A percentile compares a stretch with the other conserved stretches of the same genome.
These are phyloP conservation scores for Capsaspora owczarzaki DNA, from an alignment of 78 protist genomes.

Conservation along the genomic window DNA sequence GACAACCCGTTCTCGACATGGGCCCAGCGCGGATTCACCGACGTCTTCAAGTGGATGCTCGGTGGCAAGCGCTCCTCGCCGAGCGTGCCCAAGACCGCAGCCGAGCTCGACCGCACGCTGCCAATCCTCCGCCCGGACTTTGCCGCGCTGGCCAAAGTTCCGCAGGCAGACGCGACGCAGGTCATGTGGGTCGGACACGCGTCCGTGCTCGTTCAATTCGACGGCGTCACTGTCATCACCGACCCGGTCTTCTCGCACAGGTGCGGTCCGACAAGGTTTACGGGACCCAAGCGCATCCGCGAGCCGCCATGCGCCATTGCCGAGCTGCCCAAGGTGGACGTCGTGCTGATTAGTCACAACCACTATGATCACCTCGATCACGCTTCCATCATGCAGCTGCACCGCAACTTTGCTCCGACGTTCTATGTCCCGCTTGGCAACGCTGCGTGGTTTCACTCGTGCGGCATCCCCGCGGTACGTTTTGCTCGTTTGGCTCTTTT, in stretches of 20 bases:
- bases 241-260: slow-evolving; percentile 26
- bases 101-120: not conserved
- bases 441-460: too few relatives aligned
- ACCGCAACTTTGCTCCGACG: too few relatives aligned
- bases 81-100: not conserved
- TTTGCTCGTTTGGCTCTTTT: too few relatives aligned
- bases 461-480: too few relatives aligned
- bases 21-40: not conserved
- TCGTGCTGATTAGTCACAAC: slow-evolving; percentile 16
- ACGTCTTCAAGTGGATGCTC: not conserved
- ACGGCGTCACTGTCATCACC: not conserved
- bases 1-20: not conserved
- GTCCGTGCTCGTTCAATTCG: not conserved
- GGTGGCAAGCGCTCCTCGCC: not conserved
- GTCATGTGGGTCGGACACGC: not conserved
- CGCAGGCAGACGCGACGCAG: not conserved
- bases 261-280: slow-evolving; percentile 3
- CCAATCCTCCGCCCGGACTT: not conserved
- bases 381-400: not conserved
- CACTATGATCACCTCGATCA: slow-evolving; percentile 39
- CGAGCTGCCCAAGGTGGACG: slow-evolving; percentile 14
- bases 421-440: too few relatives aligned
- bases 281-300: slow-evolving; percentile 9
- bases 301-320: not conserved
- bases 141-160: not conserved